phyloP scores from a whole-genome alignment of 495 filamentous ascomycete genomes.

The Ramalina intermedia region DNA sequence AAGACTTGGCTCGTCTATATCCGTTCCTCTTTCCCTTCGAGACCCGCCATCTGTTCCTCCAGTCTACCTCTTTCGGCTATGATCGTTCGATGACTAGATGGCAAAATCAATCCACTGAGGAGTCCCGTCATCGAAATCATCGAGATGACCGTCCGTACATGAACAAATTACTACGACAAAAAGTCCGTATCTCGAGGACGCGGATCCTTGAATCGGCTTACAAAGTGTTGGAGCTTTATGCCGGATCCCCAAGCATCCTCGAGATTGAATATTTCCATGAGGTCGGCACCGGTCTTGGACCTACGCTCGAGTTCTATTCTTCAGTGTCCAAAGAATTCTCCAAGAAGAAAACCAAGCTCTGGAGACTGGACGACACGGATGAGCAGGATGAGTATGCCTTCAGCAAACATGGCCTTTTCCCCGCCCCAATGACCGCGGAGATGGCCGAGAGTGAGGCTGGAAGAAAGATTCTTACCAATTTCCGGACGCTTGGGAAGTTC shows the following conservation, averaged over 20 bases:
- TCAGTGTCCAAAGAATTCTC: slow-evolving; percentile 96
- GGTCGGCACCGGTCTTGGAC: slow-evolving; percentile 90
- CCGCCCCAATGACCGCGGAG: slow-evolving; percentile 74
- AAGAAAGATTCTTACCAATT: slow-evolving; percentile 69
- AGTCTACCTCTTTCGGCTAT: slow-evolving; percentile 97
- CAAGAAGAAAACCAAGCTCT: slow-evolving; percentile 90
- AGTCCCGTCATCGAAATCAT: slow-evolving; percentile 62
- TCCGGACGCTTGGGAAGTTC: slow-evolving; percentile 93
- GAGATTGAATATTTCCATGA: slow-evolving; percentile 99
- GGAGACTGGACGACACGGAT: slow-evolving; percentile 80
- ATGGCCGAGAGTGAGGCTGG: slow-evolving; percentile 61
- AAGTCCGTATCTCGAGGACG: slow-evolving; percentile 84
- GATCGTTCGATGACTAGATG: slow-evolving; percentile 93
- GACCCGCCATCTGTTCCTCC: slow-evolving; percentile 90
- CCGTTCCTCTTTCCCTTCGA: slow-evolving; percentile 99
- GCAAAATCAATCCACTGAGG: slow-evolving; percentile 79
- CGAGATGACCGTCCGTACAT: slow-evolving; percentile 85
- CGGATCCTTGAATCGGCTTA: slow-evolving; percentile 92
- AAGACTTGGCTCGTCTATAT: slow-evolving; percentile 89
- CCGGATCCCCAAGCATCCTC: slow-evolving; percentile 82
- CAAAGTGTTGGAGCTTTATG: slow-evolving; percentile 99
- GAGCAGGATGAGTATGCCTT: slow-evolving; percentile 73
- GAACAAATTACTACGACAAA: slow-evolving; percentile 88
- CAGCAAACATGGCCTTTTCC: slow-evolving; percentile 76
- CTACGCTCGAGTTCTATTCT: slow-evolving; percentile 96